These are phyloP conservation scores for Sophora flavescens DNA, from an alignment of 306 rosid genomes.

Conservation along the genomic window DNA sequence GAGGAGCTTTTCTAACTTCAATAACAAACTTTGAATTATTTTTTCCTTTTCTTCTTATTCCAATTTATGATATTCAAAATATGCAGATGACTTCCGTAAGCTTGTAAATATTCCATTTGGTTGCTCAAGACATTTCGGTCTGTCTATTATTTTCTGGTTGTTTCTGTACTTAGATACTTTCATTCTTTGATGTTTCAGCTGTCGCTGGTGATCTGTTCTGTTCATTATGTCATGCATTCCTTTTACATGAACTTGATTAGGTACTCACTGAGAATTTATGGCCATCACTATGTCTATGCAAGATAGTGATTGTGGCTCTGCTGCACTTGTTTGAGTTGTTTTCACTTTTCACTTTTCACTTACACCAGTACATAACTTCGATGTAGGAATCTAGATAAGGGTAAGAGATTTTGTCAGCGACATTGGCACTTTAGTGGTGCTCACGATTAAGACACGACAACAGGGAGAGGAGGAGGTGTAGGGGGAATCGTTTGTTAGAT, in stretches of 20 bases:
- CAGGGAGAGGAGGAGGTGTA: no score
- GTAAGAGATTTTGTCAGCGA: neutral
- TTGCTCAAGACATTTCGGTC: constrained; percentile 68
- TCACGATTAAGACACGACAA: neutral
- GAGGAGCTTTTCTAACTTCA: constrained; percentile 71
- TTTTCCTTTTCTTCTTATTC: constrained; percentile 37
- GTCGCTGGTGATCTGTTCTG: constrained; percentile 21
- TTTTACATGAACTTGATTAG: constrained; percentile 43
- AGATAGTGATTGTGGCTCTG: constrained; percentile 22
- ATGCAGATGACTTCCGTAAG: constrained; percentile 52
- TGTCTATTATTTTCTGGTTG: constrained; percentile 63
- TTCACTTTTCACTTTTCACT: constrained; percentile 4
- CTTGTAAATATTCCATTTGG: constrained; percentile 80
- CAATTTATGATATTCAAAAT: constrained; percentile 42
- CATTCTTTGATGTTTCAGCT: constrained; percentile 36
- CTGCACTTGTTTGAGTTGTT: neutral
- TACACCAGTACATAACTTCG: neutral
- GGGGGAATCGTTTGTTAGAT: no score
- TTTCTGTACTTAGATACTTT: constrained; percentile 51
- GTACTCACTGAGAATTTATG: neutral
- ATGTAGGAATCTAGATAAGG: constrained; percentile 7
- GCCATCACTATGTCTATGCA: constrained; percentile 18
- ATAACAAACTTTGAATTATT: constrained; percentile 57
- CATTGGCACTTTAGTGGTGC: neutral
- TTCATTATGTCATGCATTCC: constrained; percentile 42